phyloP scores from a whole-genome alignment of 164 flowering plant species.

The Aristolochia contorta region DNA sequence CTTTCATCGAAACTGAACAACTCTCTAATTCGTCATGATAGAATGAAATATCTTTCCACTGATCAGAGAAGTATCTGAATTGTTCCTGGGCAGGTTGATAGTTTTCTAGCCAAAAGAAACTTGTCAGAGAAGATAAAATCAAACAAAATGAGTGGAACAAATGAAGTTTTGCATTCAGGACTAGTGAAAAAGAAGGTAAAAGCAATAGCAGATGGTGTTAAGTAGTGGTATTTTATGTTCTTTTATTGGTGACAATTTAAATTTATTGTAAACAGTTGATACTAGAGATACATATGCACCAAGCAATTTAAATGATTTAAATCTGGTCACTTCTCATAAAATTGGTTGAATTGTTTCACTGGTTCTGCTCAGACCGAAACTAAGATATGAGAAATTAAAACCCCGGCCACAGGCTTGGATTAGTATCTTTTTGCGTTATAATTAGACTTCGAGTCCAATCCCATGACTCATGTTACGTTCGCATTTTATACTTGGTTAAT shows the following conservation, averaged over 20 bases:
- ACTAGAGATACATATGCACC: not conserved
- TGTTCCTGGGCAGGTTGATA: slow-evolving; percentile 44
- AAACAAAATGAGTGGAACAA: slow-evolving; percentile 28
- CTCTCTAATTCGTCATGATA: not conserved
- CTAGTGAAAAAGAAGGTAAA: slow-evolving; percentile 45
- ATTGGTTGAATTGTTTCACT: too few relatives aligned
- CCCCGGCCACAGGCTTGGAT: too few relatives aligned
- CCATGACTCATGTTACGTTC: too few relatives aligned
- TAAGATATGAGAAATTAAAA: too few relatives aligned
- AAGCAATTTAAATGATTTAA: not conserved
- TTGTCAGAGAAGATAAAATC: slow-evolving; percentile 34
- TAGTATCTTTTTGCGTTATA: too few relatives aligned
- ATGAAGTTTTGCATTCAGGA: slow-evolving; percentile 24
- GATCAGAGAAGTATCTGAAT: too few relatives aligned
- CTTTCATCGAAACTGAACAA: not conserved
- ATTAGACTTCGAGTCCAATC: too few relatives aligned
- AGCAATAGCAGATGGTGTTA: slow-evolving; percentile 51
- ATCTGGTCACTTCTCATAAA: too few relatives aligned
- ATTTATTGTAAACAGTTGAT: not conserved
- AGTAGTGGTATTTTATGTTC: slow-evolving; percentile 17
- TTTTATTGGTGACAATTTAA: not conserved
- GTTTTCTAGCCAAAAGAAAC: slow-evolving; percentile 26
- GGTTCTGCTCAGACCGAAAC: too few relatives aligned
- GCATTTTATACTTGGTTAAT: too few relatives aligned
- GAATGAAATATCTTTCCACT: not conserved